Percentiles rank a stretch among this genome's conserved stretches.
Evolutionary conservation across 176 grass and related monocot genomes (phyloP).

Genomic region (Rhynchospora pubera): DNA sequence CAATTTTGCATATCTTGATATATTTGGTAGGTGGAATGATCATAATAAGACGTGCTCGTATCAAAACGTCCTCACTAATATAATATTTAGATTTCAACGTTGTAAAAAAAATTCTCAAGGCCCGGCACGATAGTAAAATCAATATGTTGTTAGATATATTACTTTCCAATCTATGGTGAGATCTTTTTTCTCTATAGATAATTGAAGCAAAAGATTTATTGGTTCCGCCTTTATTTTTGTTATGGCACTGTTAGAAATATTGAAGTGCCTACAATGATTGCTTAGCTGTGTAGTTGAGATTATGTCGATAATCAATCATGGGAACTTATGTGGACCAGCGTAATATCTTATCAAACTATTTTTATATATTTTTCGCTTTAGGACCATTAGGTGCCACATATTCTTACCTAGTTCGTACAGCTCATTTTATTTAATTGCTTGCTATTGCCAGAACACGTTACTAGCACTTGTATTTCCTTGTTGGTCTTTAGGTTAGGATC

Average conservation of each 20-base stretch:
- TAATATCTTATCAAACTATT: conserved; percentile 10
- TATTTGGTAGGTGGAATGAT: background rate
- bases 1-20: background rate
- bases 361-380: background rate
- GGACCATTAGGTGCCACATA: background rate
- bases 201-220: background rate
- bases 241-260: background rate
- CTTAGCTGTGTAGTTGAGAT: conserved; percentile 10
- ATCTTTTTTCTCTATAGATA: background rate
- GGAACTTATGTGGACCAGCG: background rate
- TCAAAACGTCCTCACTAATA: background rate
- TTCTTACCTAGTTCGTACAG: background rate
- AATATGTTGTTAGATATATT: background rate
- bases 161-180: background rate
- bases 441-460: background rate
- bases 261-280: conserved; percentile 6
- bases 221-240: background rate
- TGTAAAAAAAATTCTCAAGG: background rate
- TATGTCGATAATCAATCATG: conserved; percentile 10
- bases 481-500: background rate
- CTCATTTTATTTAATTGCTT: background rate
- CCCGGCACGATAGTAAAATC: background rate
- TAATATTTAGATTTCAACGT: background rate
- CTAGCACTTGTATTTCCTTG: background rate
- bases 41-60: background rate